phyloP scores from a whole-genome alignment of 495 filamentous ascomycete species.

The Penicillium tannophilum region DNA sequence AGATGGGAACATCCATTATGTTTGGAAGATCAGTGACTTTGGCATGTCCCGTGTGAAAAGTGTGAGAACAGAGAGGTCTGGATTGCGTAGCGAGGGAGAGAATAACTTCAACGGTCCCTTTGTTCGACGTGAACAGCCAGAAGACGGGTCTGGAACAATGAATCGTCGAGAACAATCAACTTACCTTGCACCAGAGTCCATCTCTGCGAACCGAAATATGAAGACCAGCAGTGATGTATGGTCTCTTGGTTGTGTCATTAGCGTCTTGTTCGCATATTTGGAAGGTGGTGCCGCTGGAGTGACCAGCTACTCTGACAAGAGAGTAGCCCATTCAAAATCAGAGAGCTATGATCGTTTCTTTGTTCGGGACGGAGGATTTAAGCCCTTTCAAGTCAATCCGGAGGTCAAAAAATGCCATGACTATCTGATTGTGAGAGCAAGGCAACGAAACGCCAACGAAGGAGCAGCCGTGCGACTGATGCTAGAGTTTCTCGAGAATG shows the following conservation, averaged over 20 bases:
- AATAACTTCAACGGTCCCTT: slow-evolving; percentile 9
- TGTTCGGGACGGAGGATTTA: slow-evolving; percentile 13
- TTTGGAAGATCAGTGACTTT: slow-evolving; percentile 45
- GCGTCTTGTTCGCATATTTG: slow-evolving; percentile 36
- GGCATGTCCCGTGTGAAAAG: slow-evolving; percentile 40
- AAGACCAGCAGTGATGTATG: slow-evolving; percentile 37
- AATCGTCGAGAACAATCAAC: slow-evolving; percentile 27
- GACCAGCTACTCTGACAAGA: slow-evolving; percentile 22
- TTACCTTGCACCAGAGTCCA: slow-evolving; percentile 37
- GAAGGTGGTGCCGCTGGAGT: slow-evolving; percentile 32
- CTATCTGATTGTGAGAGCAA: slow-evolving; percentile 25
- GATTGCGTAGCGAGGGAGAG: slow-evolving; percentile 16
- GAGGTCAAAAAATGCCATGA: slow-evolving; percentile 28
- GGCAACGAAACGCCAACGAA: slow-evolving; percentile 19
- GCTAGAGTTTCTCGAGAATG: slow-evolving; percentile 3
- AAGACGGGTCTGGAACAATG: slow-evolving; percentile 16
- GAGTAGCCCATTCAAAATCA: slow-evolving; percentile 18
- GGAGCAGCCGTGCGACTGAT: slow-evolving; percentile 17
- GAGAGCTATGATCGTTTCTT: slow-evolving; percentile 35
- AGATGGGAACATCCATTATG: slow-evolving; percentile 9
- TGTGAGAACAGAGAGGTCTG: slow-evolving; percentile 8
- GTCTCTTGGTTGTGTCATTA: slow-evolving; percentile 40
- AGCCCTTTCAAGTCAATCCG: slow-evolving; percentile 23
- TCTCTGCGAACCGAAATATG: slow-evolving; percentile 25
- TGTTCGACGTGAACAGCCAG: background rate